phyloP scores from a whole-genome alignment of 192 early-diverging fungal species.

The Hyaloraphidium curvatum region DNA sequence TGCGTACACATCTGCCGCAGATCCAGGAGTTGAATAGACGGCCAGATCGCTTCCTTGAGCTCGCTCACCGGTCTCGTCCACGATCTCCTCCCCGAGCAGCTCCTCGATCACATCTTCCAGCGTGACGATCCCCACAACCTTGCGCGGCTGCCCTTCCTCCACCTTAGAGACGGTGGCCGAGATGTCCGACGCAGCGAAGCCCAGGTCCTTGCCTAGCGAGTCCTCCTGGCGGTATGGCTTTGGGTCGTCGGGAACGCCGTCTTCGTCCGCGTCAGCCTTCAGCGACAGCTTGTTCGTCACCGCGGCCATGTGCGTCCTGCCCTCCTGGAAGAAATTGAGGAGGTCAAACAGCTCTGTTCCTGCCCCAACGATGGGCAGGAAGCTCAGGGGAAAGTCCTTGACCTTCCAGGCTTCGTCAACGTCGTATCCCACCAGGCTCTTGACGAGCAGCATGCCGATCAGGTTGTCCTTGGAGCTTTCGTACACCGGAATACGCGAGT shows the following conservation, averaged over 20 bases:
- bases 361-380: neutral
- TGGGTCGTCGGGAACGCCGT: no score
- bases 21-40: no score
- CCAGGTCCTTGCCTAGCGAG: no score
- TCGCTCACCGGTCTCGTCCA: conserved; percentile 69
- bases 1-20: no score
- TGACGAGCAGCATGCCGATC: conserved; percentile 49
- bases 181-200: no score
- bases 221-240: no score
- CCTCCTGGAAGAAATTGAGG: neutral
- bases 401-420: neutral
- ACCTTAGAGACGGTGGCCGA: no score
- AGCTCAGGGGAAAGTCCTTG: neutral
- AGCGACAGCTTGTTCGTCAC: no score
- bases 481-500: conserved; percentile 59
- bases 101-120: conserved; percentile 28
- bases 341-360: neutral
- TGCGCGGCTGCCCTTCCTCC: no score
- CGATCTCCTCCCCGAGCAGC: conserved; percentile 62
- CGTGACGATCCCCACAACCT: conserved; percentile 7
- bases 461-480: conserved; percentile 35
- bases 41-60: no score
- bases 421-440: neutral
- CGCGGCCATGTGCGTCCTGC: neutral
- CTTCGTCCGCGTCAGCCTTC: no score